A percentile compares a stretch with the other conserved stretches of the same genome.
phyloP scores from a whole-genome alignment of 805 yeast species.

The Candida ascalaphidarum region DNA sequence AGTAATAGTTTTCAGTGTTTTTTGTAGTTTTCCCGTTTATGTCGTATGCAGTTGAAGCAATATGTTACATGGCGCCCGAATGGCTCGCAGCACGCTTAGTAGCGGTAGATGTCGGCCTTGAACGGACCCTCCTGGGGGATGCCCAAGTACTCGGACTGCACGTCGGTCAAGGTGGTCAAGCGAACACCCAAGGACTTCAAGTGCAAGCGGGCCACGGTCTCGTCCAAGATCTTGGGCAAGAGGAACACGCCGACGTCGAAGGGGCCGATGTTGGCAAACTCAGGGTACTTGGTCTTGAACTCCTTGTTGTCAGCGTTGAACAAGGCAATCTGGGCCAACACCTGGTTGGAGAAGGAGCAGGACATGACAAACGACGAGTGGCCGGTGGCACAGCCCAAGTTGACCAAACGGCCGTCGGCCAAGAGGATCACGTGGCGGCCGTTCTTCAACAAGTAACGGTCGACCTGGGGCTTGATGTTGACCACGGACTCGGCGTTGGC shows the following conservation, averaged over 20 bases:
- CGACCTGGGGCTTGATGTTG: conserved; percentile 98
- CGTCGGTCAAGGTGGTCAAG: conserved; percentile 66
- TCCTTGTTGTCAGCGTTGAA: conserved; percentile 78
- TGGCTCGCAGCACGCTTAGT: conserved; percentile 44
- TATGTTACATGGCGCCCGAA: too few relatives aligned
- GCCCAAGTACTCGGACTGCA: conserved; percentile 91
- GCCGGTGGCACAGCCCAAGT: conserved; percentile 99
- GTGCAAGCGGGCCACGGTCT: conserved; percentile 96
- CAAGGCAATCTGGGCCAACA: conserved; percentile 95
- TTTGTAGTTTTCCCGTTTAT: too few relatives aligned
- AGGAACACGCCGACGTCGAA: conserved; percentile 90
- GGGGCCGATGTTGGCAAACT: conserved; percentile 88
- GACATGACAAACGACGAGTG: conserved; percentile 99
- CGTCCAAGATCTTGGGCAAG: conserved; percentile 96
- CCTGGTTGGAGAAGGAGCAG: conserved; percentile 99
- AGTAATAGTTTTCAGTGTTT: not conserved
- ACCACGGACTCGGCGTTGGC: conserved; percentile 87
- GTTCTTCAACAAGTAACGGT: conserved; percentile 81
- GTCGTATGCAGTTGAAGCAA: conserved; percentile 1
- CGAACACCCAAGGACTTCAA: conserved; percentile 89
- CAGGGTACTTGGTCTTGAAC: conserved; percentile 76
- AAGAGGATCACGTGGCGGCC: conserved; percentile 93
- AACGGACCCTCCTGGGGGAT: conserved; percentile 89
- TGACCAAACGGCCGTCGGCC: conserved; percentile 98
- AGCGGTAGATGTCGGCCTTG: conserved; percentile 98